phyloP scores from a whole-genome alignment of 1,284 basidiomycete species.

The Cutaneotrichosporon spelunceum region DNA sequence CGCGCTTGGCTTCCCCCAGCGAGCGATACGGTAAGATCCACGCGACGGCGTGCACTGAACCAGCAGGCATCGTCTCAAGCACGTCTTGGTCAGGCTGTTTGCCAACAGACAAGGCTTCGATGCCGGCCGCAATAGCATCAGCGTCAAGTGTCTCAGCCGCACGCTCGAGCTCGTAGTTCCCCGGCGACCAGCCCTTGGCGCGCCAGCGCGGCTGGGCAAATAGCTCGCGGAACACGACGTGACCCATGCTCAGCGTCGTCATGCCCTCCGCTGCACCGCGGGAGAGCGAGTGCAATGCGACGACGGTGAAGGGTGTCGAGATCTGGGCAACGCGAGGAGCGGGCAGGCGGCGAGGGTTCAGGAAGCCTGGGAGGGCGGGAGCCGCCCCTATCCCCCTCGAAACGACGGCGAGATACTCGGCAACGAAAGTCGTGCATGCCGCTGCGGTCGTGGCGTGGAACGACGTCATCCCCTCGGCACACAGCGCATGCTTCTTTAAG shows the following conservation, averaged over 20 bases:
- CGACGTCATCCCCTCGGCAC: constrained; percentile 18
- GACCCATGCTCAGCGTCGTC: constrained; percentile 78
- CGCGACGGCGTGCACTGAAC: background rate
- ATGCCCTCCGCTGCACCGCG: constrained; percentile 64
- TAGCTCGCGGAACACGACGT: constrained; percentile 69
- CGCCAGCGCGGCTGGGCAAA: constrained; percentile 51
- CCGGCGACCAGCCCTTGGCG: constrained; percentile 35
- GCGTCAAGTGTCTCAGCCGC: background rate
- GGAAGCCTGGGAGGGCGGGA: constrained; percentile 32
- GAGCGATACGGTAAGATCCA: constrained; percentile 47
- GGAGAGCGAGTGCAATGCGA: constrained; percentile 60
- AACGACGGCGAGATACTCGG: constrained; percentile 24
- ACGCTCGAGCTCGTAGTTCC: constrained; percentile 31
- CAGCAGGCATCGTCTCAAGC: background rate
- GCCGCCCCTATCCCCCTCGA: background rate
- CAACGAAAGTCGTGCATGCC: constrained; percentile 27
- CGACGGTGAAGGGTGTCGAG: constrained; percentile 41
- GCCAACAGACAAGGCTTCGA: constrained; percentile 5
- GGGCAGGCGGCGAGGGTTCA: constrained; percentile 38
- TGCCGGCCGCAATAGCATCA: background rate
- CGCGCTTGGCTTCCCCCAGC: constrained; percentile 44
- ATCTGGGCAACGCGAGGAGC: constrained; percentile 41
- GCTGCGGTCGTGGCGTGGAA: constrained; percentile 34
- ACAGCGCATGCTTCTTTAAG: background rate
- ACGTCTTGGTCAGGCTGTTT: background rate